Evolutionary conservation across 352 stramenopile genomes (phyloP), one percentile per base, ranked within the genome.

Genomic region (Pythium periplocum): DNA sequence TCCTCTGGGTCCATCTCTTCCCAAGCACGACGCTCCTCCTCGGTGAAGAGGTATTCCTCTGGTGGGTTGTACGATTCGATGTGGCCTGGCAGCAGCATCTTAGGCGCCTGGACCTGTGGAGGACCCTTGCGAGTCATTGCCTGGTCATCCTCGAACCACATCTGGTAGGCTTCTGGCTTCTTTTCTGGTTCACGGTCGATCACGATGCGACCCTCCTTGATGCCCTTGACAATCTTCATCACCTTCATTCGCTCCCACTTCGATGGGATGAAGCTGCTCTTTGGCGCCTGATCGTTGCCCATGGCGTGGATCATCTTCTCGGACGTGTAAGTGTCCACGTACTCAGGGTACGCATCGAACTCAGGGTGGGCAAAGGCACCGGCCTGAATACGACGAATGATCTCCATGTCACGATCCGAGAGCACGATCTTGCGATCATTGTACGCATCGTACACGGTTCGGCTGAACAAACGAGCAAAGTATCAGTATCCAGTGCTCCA

Each of bases 31-130:
- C 95, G 75, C 70, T 99, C 98, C 56, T 99, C 92, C 58, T 98
- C 89, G 5, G 84, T 97, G 45, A 98, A 96, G 11, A 99, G 51
- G 62, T 99, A 99, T 76, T 99, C 98, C 55, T 98, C 88, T 0
- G 98, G 98, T 35, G 98, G 97, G 66, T 99, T 98, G 83, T 99
- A 99, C 54, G 91, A 98, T 68, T 99, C 96, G 37, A 96, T 96
- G 70, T 99, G 97, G 46, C 96, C 96, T 0, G 98, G 98, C 44
- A 98, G 90, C 9, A 92, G 83, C 68, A 98, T 91, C 73, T 99
- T 99, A 0, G 98, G 97, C 26, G 98, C 96, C 44, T 98, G 86
- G 26, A 99, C 97, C 58, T 98, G 90, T 33, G 96, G 87, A 0
- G 95, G 96, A 4, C 95, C 95, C 72, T 98, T 98, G 51, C 88